Evolutionary conservation across 352 stramenopile species (phyloP).

Genomic region (Globisporangium middletonii): DNA sequence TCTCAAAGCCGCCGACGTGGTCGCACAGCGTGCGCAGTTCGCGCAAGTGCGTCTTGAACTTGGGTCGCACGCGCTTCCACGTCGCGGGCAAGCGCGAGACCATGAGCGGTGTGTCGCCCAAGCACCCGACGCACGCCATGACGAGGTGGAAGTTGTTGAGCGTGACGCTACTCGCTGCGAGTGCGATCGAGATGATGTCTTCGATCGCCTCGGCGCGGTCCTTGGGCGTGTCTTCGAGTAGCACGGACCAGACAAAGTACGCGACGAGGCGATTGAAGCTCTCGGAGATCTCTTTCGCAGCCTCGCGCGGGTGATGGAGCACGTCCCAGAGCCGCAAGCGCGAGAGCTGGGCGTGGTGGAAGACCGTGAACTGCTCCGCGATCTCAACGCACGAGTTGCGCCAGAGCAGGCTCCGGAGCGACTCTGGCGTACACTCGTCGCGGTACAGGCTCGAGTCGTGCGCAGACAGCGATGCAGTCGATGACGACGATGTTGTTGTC

Average conservation of each 20-base stretch:
- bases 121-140: constrained; percentile 69
- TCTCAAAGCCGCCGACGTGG: constrained; percentile 67
- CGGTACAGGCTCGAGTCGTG: constrained; percentile 33
- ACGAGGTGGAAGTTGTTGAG: constrained; percentile 77
- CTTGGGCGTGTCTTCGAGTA: constrained; percentile 60
- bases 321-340: constrained; percentile 52
- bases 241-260: constrained; percentile 72
- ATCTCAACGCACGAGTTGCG: constrained; percentile 43
- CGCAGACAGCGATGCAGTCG: constrained; percentile 15
- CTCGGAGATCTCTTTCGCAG: constrained; percentile 44
- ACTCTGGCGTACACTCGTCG: constrained; percentile 35
- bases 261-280: constrained; percentile 60
- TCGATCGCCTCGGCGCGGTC: constrained; percentile 69
- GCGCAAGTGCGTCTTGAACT: constrained; percentile 59
- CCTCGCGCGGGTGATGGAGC: constrained; percentile 34
- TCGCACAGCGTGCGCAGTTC: constrained; percentile 61
- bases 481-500: neutral
- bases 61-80: constrained; percentile 65
- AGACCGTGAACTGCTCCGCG: constrained; percentile 59
- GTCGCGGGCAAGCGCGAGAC: constrained; percentile 52
- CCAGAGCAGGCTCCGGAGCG: constrained; percentile 44
- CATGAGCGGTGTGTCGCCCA: constrained; percentile 70
- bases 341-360: constrained; percentile 51
- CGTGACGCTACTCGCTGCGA: constrained; percentile 27
- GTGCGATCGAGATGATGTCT: constrained; percentile 58